Percentiles rank a stretch among this genome's conserved stretches.
Evolutionary conservation across 257 asterid species (phyloP).

Genomic region (Knoxia roxburghii): DNA sequence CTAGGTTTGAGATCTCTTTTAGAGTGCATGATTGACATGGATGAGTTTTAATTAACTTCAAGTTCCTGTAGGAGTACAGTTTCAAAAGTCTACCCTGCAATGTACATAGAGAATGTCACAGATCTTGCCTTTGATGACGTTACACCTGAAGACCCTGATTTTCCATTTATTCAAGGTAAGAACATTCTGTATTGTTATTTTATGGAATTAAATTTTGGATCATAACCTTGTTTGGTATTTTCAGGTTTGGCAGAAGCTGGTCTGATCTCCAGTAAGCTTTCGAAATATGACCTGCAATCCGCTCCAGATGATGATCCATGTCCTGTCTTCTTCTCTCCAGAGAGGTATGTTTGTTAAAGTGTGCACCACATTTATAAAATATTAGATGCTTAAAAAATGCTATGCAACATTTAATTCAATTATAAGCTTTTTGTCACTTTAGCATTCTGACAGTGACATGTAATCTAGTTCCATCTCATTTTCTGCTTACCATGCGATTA

Average conservation of each 20-base stretch:
- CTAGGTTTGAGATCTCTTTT: neutral
- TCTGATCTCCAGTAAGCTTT: slow-evolving; percentile 94
- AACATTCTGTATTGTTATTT: slow-evolving; percentile 7
- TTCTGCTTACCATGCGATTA: neutral
- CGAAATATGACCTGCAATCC: slow-evolving; percentile 79
- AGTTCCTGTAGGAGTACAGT: slow-evolving; percentile 56
- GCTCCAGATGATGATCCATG: slow-evolving; percentile 52
- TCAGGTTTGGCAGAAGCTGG: slow-evolving; percentile 99
- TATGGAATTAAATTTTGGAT: neutral
- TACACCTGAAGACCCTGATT: slow-evolving; percentile 91
- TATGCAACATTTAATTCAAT: neutral
- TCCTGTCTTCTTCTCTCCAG: slow-evolving; percentile 78
- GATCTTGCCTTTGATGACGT: slow-evolving; percentile 98
- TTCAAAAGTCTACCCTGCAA: slow-evolving; percentile 96
- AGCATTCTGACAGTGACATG: neutral
- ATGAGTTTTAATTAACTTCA: slow-evolving; percentile 7
- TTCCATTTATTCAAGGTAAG: slow-evolving; percentile 86
- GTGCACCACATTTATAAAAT: neutral
- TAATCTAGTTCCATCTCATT: neutral
- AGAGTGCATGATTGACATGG: neutral
- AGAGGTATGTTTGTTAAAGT: slow-evolving; percentile 42
- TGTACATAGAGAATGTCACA: slow-evolving; percentile 88
- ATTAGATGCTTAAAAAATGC: neutral
- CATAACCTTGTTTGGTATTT: slow-evolving; percentile 31
- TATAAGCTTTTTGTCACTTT: neutral